A percentile compares a stretch with the other conserved stretches of the same genome.
Evolutionary conservation across 2,329 filamentous ascomycete species (phyloP).

Genomic region (Ceratocystiopsis sp.): DNA sequence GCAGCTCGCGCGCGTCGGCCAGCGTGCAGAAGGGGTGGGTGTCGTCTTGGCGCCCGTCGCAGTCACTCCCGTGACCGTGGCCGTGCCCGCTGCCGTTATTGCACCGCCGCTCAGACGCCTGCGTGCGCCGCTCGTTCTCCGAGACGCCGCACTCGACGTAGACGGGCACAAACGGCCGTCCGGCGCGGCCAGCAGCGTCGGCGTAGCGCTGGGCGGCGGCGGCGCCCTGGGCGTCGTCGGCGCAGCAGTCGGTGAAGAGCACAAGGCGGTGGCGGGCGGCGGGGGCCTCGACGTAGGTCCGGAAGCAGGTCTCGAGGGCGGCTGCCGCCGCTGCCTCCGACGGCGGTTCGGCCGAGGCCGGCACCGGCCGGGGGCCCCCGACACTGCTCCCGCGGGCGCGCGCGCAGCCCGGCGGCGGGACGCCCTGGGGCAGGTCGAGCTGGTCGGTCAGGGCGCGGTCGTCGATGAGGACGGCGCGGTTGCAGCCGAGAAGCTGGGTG

Average conservation of each 20-base stretch:
- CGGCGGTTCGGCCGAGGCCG: not conserved
- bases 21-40: not conserved
- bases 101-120: constrained; percentile 8
- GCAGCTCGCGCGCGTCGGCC: constrained; percentile 3
- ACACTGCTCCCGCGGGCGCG: not conserved
- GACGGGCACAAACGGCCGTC: constrained; percentile 14
- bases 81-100: not conserved
- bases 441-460: constrained; percentile 7
- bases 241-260: constrained; percentile 15
- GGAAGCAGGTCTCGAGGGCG: constrained; percentile 11
- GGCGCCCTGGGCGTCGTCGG: constrained; percentile 12
- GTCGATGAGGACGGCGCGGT: constrained; percentile 15
- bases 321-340: not conserved
- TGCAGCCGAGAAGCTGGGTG: constrained; percentile 14
- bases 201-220: constrained; percentile 11
- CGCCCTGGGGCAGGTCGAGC: not conserved
- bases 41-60: too few species aligned
- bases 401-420: constrained; percentile 1
- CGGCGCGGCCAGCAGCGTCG: constrained; percentile 10
- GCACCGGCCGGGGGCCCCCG: not conserved
- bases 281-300: constrained; percentile 11
- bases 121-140: constrained; percentile 12
- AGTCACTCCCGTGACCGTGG: not conserved
- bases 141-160: constrained; percentile 11
- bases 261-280: constrained; percentile 9